Conservation (phyloP, 2,329 filamentous ascomycete species). For the Sphaerulina vaccinii region DNA sequence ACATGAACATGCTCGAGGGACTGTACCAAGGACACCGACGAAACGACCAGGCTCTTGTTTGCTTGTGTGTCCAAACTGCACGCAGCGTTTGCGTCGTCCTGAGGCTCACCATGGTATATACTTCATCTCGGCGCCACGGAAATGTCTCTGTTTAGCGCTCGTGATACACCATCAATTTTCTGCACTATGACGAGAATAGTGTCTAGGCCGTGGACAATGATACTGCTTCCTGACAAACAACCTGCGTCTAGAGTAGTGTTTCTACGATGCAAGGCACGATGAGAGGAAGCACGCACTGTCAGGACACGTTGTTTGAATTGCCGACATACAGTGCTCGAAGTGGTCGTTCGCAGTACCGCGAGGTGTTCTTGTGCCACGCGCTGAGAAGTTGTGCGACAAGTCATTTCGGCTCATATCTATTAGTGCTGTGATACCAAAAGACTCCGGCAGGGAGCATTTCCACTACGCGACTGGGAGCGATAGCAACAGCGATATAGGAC, state of each 20-base stretch:
- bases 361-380: too few species aligned
- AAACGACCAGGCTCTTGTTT: too few species aligned
- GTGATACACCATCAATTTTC: too few species aligned
- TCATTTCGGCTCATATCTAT: constrained; percentile 7
- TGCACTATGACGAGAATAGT: too few species aligned
- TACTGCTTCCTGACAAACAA: neutral
- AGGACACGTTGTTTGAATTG: neutral
- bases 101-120: neutral
- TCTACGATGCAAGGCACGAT: neutral
- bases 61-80: neutral
- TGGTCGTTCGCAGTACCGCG: neutral
- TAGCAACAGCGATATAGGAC: too few species aligned
- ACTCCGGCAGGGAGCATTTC: too few species aligned
- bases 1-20: too few species aligned
- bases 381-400: constrained; percentile 4
- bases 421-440: constrained; percentile 2
- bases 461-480: too few species aligned
- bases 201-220: too few species aligned
- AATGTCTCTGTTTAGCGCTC: constrained; percentile 1
- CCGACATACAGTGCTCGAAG: neutral
- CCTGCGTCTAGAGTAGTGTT: too few species aligned
- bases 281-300: too few species aligned
- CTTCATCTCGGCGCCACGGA: constrained; percentile 4
- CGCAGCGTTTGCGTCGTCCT: neutral
- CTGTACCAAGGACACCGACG: neutral